Conservation (phyloP, 2,329 filamentous ascomycete species). For the Colletotrichum limetticola region DNA sequence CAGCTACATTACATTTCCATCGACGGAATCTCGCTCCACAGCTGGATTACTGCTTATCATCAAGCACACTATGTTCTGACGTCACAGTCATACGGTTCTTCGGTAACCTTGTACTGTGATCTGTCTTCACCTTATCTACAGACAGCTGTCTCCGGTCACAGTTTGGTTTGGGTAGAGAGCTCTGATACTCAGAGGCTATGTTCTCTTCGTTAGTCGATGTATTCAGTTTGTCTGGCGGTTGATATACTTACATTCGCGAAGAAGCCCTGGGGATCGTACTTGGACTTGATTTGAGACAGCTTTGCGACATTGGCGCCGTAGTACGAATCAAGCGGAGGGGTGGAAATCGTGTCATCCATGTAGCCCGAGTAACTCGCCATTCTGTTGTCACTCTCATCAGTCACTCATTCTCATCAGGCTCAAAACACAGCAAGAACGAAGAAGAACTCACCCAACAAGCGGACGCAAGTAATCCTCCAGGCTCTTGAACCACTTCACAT, state of each 20-base stretch:
- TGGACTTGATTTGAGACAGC: constrained; percentile 28
- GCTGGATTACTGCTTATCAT: not conserved
- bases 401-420: not conserved
- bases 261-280: constrained; percentile 28
- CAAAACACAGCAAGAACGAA: not conserved
- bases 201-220: not conserved
- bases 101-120: not conserved
- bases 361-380: constrained; percentile 31
- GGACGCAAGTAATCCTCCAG: not conserved
- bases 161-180: not conserved
- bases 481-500: not conserved
- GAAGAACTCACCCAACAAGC: not conserved
- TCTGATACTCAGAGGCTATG: not conserved
- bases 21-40: not conserved
- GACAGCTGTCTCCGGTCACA: not conserved
- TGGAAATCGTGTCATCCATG: constrained; percentile 33
- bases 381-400: constrained; percentile 11
- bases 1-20: not conserved
- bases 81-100: not conserved
- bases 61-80: not conserved
- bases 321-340: constrained; percentile 27
- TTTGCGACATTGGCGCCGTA: constrained; percentile 28
- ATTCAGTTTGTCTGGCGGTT: not conserved
- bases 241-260: constrained; percentile 3
- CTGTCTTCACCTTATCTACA: not conserved